phyloP scores from a whole-genome alignment of 371 early-diverging fungal species.

The Conidiobolus incongruus region DNA sequence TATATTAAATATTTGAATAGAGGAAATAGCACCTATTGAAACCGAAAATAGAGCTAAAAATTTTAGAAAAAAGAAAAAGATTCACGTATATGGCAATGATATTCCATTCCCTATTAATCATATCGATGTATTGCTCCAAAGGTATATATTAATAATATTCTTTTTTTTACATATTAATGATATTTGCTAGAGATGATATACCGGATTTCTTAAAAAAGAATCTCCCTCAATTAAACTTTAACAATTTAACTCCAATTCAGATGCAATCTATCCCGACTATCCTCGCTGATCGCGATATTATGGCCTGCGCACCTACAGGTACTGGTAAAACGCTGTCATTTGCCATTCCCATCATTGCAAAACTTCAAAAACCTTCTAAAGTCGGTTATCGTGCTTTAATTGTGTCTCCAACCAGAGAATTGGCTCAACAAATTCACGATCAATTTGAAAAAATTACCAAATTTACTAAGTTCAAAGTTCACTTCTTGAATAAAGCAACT shows the following conservation, averaged over 20 bases:
- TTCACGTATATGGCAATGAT: conserved; percentile 68
- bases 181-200: conserved; percentile 22
- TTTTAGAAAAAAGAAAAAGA: conserved; percentile 40
- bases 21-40: conserved; percentile 5
- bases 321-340: conserved; percentile 99
- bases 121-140: conserved; percentile 48
- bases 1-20: conserved; percentile 3
- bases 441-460: conserved; percentile 41
- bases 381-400: conserved; percentile 70
- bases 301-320: conserved; percentile 90
- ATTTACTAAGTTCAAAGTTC: conserved; percentile 46
- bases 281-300: conserved; percentile 57
- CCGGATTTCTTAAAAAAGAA: conserved; percentile 39
- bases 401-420: conserved; percentile 93
- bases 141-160: conserved; percentile 7
- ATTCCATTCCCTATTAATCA: conserved; percentile 61
- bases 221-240: conserved; percentile 31
- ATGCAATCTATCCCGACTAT: conserved; percentile 79
- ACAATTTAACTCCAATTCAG: conserved; percentile 91
- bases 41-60: too few species aligned
- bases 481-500: conserved; percentile 55
- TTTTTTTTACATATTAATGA: too few species aligned
- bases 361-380: conserved; percentile 44
- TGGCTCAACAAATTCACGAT: conserved; percentile 81
- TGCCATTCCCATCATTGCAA: conserved; percentile 74